Evolutionary conservation across 169 alveolate genomes (phyloP).

Genomic region (Besnoitia besnoiti): DNA sequence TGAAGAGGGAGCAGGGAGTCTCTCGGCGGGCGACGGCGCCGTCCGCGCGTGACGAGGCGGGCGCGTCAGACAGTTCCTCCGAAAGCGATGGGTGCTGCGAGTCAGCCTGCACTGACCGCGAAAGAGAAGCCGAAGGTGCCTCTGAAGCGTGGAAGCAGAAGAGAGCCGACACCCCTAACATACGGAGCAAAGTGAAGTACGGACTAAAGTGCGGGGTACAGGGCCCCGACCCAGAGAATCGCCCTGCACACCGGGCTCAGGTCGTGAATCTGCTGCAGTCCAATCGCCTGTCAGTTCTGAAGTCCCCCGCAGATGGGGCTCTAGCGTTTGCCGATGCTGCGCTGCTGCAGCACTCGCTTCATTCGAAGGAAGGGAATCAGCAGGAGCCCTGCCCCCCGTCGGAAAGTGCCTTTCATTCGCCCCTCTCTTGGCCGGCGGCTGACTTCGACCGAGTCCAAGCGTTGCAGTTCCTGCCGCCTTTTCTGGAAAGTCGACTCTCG

Average conservation of each 20-base stretch:
- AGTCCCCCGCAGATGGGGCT: constrained; percentile 65
- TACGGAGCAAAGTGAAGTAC: no score
- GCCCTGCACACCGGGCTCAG: constrained; percentile 62
- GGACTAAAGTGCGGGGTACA: no score
- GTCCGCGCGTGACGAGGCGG: neutral
- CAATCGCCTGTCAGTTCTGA: constrained; percentile 47
- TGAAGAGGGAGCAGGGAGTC: neutral
- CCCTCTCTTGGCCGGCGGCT: neutral
- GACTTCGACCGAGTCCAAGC: neutral
- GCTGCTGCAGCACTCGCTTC: neutral
- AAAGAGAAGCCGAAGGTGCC: no score
- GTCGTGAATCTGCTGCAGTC: constrained; percentile 58
- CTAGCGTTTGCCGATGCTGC: constrained; percentile 56
- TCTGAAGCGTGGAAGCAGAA: no score
- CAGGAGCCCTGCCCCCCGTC: neutral
- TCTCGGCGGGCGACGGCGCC: neutral
- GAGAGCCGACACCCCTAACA: no score
- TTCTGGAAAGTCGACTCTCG: neutral
- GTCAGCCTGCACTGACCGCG: no score
- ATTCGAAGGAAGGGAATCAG: neutral
- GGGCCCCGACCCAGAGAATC: neutral
- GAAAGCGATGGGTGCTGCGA: no score
- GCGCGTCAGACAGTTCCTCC: neutral
- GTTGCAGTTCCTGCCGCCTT: neutral
- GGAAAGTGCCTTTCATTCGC: neutral